phyloP scores from a whole-genome alignment of 2,329 filamentous ascomycete genomes.

The Aspergillus uvarum region DNA sequence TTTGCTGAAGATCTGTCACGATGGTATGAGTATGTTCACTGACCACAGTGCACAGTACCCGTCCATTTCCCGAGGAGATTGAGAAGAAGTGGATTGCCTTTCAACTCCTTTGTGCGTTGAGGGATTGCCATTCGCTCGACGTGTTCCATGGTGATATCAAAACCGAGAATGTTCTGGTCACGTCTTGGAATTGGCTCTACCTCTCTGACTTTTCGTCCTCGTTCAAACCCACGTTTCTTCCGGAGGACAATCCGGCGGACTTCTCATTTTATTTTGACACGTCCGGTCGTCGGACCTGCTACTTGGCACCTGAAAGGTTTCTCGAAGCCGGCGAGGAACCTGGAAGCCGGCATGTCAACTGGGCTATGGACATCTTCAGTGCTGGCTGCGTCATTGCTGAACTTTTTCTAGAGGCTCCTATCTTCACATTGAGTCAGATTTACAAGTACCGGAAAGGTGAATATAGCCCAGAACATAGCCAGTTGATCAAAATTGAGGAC shows the following conservation, averaged over 20 bases:
- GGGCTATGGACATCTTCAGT: conserved; percentile 99
- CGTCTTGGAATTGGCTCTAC: conserved; percentile 99
- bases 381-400: conserved; percentile 96
- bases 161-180: conserved; percentile 93
- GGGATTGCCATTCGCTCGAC: conserved; percentile 85
- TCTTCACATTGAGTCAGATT: conserved; percentile 96
- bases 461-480: conserved; percentile 80
- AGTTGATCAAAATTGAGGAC: conserved; percentile 84
- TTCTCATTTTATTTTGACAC: conserved; percentile 98
- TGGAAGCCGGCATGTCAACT: conserved; percentile 65
- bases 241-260: conserved; percentile 94
- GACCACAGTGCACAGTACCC: conserved; percentile 61
- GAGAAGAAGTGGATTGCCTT: conserved; percentile 99
- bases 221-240: conserved; percentile 90
- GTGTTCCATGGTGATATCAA: conserved; percentile 98
- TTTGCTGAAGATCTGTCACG: background rate
- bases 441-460: conserved; percentile 92
- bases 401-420: conserved; percentile 88
- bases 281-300: conserved; percentile 86
- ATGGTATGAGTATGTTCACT: conserved; percentile 15
- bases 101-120: conserved; percentile 85
- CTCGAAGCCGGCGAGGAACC: conserved; percentile 67
- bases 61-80: conserved; percentile 93
- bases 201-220: conserved; percentile 94
- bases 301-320: conserved; percentile 92